Evolutionary conservation across 139 green algal genomes (phyloP), one percentile per base, ranked within the genome.

Genomic region (Chlamydomonas sp.): DNA sequence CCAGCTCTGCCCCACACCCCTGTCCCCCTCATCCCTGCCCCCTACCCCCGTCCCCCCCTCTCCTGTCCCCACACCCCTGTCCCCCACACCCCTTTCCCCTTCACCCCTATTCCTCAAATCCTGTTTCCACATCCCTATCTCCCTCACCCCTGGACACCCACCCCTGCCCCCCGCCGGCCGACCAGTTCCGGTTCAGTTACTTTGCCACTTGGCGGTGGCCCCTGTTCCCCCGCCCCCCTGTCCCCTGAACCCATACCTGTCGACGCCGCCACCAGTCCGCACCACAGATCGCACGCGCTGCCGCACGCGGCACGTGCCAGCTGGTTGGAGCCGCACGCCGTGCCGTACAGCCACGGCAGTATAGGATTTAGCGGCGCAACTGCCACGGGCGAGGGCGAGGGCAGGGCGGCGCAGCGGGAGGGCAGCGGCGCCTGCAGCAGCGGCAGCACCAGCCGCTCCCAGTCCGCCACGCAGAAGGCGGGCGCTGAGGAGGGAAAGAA

Each of bases 241-340:
- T 31, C 10, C 14, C 4, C 16, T 68, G 15, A 17, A 78, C 73
- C 64, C 49, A 69, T 6, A 4, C 17, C 18, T 18, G n/a, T 18
- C 58, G 78, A 1, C 64, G 17, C 17, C 1, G 76, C 84, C 5
- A 89, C 63, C 8, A 83, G 6, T 10, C 84, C 84, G 63, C 84
- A 89, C 84, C 84, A 89, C 62, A 89, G 63, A 57, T 84, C 84
- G 57, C 84, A 89, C 2, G n/a, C 57, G 84, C 3, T 49, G 63
- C 57, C 7, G 61, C 73, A 72, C 61, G 59, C 60, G 5, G 17
- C 5, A 58, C 17, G 57, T 3, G 1, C 0, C 64, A 89, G 84
- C 49, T 89, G 84, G 15, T 57, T 18, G 12, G 63, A n/a, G 12
- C 49, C 63, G 75, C 84, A 89, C 6, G 63, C 66, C 9, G 20